Evolutionary conservation across 1,284 basidiomycete species (phyloP), one percentile per base, ranked within the genome.

Genomic region (Trametes polyzona): DNA sequence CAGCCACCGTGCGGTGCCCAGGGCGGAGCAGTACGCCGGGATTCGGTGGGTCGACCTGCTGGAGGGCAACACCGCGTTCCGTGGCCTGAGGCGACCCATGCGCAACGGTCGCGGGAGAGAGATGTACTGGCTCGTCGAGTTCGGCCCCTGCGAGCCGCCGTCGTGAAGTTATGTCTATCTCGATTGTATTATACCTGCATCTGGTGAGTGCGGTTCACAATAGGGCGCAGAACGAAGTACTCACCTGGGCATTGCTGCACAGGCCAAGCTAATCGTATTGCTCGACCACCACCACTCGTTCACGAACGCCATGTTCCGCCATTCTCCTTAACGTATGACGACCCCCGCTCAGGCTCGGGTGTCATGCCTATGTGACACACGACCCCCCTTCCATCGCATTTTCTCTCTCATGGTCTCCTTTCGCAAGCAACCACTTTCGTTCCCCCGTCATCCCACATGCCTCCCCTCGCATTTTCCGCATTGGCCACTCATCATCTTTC

Each of bases 41-140:
- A 75, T 81, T 72, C 74, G 75, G 54, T 74, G 82, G 14, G 76
- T 85, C 39, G 84, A 86, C 56, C 61, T 82, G 23, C 68, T 84
- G 48, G 64, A 74, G 41, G 77, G 81, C 4, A 71, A 65, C 23
- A 76, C 74, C 16, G 60, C 81, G 47, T 86, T 84, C 68, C 64
- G 62, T 17, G 75, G 76, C 12, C 46, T 77, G 48, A 68, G 66
- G 10, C 69, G 69, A 46, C 74, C 73, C 19, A 57, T 63, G 2
- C 68, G 65, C 30, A 29, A 32, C 10, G 10, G 30, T 6, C 51
- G 19, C 24, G 17, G 41, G 27, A 24, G 21, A 5, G 42, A 37
- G 33, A 39, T 50, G 43, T 59, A 43, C 50, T 63, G 61, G 61
- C 26, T 58, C 47, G 50, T 57, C 19, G 49, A 59, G 23, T 58